These are phyloP conservation scores for Skeletonema marinoi DNA, from an alignment of 108 stramenopile species.

Conservation along the genomic window DNA sequence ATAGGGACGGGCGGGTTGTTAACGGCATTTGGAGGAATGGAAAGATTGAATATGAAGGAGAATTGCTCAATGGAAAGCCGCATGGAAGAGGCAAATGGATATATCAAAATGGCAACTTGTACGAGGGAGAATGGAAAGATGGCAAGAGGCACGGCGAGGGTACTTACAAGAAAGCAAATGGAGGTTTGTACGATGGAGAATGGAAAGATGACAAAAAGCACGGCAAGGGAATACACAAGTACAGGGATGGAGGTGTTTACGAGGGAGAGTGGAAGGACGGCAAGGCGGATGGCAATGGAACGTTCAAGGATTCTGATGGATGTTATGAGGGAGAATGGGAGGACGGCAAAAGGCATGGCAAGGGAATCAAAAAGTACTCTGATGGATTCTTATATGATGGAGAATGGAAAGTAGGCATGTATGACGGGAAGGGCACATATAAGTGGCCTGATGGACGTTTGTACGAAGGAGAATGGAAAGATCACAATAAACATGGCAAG, in stretches of 20 bases:
- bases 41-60: neutral
- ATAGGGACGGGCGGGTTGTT: slow-evolving; percentile 50
- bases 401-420: slow-evolving; percentile 34
- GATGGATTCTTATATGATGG: slow-evolving; percentile 19
- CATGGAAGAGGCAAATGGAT: too few species aligned
- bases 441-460: slow-evolving; percentile 1
- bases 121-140: too few species aligned
- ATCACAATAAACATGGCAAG: slow-evolving; percentile 36
- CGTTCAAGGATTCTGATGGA: slow-evolving; percentile 12
- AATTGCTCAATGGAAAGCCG: too few species aligned
- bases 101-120: too few species aligned
- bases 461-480: slow-evolving; percentile 52
- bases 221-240: too few species aligned
- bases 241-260: too few species aligned
- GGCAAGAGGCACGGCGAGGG: too few species aligned
- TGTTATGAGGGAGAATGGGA: slow-evolving; percentile 24
- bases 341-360: slow-evolving; percentile 21
- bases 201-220: too few species aligned
- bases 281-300: too few species aligned
- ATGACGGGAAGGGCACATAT: slow-evolving; percentile 30
- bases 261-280: too few species aligned
- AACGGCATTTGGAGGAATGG: slow-evolving; percentile 55
- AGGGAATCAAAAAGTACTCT: slow-evolving; percentile 25
- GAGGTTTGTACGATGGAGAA: neutral
- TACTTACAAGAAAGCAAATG: neutral